Evolutionary conservation across 495 filamentous ascomycete genomes (phyloP).

Genomic region (Penicillium paradoxum): DNA sequence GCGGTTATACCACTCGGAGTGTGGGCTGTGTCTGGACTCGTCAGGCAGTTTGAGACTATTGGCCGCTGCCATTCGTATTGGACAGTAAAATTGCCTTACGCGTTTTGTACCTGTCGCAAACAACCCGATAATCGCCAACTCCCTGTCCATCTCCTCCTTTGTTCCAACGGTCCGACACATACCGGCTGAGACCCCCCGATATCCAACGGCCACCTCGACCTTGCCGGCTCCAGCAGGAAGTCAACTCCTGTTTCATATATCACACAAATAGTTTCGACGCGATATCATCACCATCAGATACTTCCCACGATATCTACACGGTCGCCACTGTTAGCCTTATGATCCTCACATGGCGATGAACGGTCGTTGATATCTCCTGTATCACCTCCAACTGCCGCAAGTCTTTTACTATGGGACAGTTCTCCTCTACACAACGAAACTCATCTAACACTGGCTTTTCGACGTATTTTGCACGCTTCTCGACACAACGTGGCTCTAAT

Average conservation of each 20-base stretch:
- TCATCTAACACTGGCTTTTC: constrained; percentile 25
- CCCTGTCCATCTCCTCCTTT: constrained; percentile 9
- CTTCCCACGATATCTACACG: neutral
- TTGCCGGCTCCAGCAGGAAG: neutral
- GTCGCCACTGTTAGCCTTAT: constrained; percentile 9
- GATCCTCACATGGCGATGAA: constrained; percentile 30
- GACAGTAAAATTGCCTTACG: constrained; percentile 5
- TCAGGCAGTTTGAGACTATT: constrained; percentile 16
- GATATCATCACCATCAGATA: neutral
- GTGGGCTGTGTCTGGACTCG: constrained; percentile 14
- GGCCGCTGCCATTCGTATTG: constrained; percentile 10
- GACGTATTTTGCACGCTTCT: constrained; percentile 18
- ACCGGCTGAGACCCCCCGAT: neutral
- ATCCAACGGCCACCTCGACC: neutral
- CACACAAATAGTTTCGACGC: neutral
- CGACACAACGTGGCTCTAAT: constrained; percentile 19
- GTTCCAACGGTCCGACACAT: constrained; percentile 7
- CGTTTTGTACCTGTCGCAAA: neutral
- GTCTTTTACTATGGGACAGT: constrained; percentile 47
- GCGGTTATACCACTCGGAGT: constrained; percentile 19
- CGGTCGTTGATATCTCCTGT: constrained; percentile 19
- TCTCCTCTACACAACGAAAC: constrained; percentile 42
- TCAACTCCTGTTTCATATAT: neutral
- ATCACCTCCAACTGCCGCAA: constrained; percentile 9
- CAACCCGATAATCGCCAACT: neutral